Evolutionary conservation across 2,329 filamentous ascomycete species (phyloP).

Genomic region (Trichophyton simii): DNA sequence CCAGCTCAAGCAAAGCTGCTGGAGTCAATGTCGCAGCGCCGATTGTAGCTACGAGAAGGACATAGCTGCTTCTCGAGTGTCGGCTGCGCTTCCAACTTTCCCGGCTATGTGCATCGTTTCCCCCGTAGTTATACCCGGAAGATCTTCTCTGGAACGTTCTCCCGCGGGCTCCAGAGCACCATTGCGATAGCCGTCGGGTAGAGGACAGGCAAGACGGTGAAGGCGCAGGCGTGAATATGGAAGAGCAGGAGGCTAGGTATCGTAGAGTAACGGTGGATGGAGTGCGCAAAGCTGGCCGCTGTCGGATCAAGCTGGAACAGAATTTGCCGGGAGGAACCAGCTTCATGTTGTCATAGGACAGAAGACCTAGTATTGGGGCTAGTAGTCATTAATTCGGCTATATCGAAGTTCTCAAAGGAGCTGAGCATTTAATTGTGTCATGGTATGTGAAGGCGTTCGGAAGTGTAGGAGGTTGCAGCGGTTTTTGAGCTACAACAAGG

Average conservation of each 20-base stretch:
- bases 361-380: neutral
- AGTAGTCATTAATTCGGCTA: neutral
- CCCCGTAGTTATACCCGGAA: neutral
- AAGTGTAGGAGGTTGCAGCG: neutral
- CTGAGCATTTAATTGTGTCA: neutral
- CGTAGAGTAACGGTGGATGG: neutral
- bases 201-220: neutral
- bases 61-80: neutral
- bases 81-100: neutral
- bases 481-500: neutral
- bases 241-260: neutral
- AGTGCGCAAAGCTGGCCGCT: neutral
- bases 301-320: neutral
- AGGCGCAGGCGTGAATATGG: neutral
- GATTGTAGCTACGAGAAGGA: slow-evolving; percentile 16
- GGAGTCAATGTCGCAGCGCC: slow-evolving; percentile 40
- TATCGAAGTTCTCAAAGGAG: neutral
- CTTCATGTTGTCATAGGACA: neutral
- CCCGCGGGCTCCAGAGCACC: slow-evolving; percentile 13
- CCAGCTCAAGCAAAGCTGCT: slow-evolving; percentile 47
- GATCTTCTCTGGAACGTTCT: slow-evolving; percentile 3
- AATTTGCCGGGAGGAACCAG: neutral
- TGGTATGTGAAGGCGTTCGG: neutral
- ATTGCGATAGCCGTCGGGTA: slow-evolving; percentile 7
- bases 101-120: neutral